phyloP scores from a whole-genome alignment of 2,329 filamentous ascomycete species.

The Blastomyces gilchristii region DNA sequence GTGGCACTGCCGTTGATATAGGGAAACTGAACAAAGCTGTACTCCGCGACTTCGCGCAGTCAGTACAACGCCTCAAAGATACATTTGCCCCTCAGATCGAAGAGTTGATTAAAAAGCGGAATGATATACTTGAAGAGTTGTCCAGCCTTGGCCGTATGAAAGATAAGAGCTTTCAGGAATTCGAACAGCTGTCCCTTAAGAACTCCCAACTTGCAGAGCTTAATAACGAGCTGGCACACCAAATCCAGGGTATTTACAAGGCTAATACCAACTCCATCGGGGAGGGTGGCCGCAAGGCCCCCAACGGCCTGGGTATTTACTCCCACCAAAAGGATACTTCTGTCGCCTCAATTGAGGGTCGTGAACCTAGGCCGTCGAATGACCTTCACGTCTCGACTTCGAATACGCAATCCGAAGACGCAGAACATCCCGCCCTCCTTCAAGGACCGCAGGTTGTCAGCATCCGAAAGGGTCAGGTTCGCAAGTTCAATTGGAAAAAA shows the following conservation, averaged over 20 bases:
- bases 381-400: conserved; percentile 48
- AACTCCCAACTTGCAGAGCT: conserved; percentile 89
- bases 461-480: conserved; percentile 84
- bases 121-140: conserved; percentile 75
- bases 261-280: conserved; percentile 50
- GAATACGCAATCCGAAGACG: conserved; percentile 55
- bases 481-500: conserved; percentile 99
- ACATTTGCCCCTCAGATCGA: conserved; percentile 65
- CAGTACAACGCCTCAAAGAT: conserved; percentile 63
- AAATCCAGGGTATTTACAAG: conserved; percentile 89
- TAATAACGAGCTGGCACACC: conserved; percentile 90
- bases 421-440: conserved; percentile 48
- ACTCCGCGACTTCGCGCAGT: conserved; percentile 51
- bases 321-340: conserved; percentile 45
- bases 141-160: conserved; percentile 72
- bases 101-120: conserved; percentile 79
- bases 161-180: conserved; percentile 88
- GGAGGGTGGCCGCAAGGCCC: conserved; percentile 19
- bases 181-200: conserved; percentile 87
- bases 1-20: conserved; percentile 67
- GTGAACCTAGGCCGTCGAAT: conserved; percentile 35
- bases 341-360: conserved; percentile 33
- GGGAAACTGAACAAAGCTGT: conserved; percentile 56
- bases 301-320: conserved; percentile 55
- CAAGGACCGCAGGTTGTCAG: conserved; percentile 87